Conservation (phyloP, 73 alveolate species). For the Loxodes magnus region DNA sequence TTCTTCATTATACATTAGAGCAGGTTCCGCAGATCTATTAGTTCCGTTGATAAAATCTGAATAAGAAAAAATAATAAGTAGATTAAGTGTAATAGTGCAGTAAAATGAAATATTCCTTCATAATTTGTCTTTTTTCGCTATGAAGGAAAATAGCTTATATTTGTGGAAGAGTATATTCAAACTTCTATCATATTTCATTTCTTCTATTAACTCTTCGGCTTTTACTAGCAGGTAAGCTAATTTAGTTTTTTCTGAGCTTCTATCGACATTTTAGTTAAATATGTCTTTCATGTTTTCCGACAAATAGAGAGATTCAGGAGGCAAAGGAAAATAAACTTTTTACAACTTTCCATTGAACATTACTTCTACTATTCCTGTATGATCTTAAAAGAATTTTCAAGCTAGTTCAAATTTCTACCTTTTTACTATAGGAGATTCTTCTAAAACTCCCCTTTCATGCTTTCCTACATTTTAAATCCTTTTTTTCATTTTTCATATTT, state of each 20-base stretch:
- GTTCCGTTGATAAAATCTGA: conserved; percentile 1
- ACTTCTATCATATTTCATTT: conserved; percentile 27
- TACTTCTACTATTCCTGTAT: conserved; percentile 24
- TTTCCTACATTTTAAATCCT: conserved; percentile 7
- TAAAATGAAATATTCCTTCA: conserved; percentile 33
- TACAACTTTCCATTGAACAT: neutral
- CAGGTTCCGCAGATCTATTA: conserved; percentile 15
- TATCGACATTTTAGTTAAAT: conserved; percentile 25
- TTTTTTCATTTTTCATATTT: too few species aligned
- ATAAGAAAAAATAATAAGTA: conserved; percentile 26
- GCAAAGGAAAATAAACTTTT: neutral
- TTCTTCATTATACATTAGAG: neutral
- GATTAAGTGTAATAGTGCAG: conserved; percentile 20
- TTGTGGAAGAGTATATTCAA: conserved; percentile 18
- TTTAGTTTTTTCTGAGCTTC: conserved; percentile 34
- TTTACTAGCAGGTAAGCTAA: conserved; percentile 22
- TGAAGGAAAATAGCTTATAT: conserved; percentile 20
- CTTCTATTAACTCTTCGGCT: conserved; percentile 20
- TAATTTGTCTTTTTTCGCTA: conserved; percentile 24
- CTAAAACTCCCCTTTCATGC: conserved; percentile 12
- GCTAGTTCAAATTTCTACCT: conserved; percentile 14
- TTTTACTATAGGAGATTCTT: conserved; percentile 10
- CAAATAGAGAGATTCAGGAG: conserved; percentile 10
- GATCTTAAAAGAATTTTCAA: conserved; percentile 22
- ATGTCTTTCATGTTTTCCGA: conserved; percentile 21